Evolutionary conservation across 2,329 filamentous ascomycete genomes (phyloP).

Genomic region (Aspergillus amoenus): DNA sequence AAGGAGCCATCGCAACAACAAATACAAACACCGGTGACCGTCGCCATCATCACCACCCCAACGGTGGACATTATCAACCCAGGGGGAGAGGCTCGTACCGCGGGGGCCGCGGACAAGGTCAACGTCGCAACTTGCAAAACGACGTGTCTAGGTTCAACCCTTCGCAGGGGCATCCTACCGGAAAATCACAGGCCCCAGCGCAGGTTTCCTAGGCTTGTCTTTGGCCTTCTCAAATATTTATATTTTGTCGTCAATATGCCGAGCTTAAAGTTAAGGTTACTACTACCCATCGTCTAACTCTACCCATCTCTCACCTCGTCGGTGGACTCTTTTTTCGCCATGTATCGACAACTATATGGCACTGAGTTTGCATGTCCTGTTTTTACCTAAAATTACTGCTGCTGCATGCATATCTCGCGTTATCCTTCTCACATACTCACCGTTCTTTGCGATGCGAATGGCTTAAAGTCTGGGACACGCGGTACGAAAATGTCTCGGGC

Average conservation of each 20-base stretch:
- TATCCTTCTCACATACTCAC: background rate
- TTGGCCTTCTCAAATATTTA: background rate
- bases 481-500: background rate
- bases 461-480: background rate
- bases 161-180: conserved; percentile 27
- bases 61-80: conserved; percentile 39
- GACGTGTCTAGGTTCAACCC: conserved; percentile 30
- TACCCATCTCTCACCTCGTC: background rate
- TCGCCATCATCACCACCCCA: conserved; percentile 35
- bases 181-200: conserved; percentile 29
- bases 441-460: background rate
- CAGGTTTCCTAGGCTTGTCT: conserved; percentile 27
- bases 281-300: background rate
- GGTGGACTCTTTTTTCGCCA: background rate
- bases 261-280: background rate
- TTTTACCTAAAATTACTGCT: background rate
- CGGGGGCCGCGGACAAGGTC: conserved; percentile 45
- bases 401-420: background rate
- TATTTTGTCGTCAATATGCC: background rate
- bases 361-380: conserved; percentile 20
- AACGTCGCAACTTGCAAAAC: conserved; percentile 38
- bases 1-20: conserved; percentile 17
- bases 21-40: conserved; percentile 33
- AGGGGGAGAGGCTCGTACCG: conserved; percentile 44
- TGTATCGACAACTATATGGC: conserved; percentile 18